These are phyloP conservation scores for Melastoma malabathricum DNA, from an alignment of 345 rosid genomes.

Conservation along the genomic window DNA sequence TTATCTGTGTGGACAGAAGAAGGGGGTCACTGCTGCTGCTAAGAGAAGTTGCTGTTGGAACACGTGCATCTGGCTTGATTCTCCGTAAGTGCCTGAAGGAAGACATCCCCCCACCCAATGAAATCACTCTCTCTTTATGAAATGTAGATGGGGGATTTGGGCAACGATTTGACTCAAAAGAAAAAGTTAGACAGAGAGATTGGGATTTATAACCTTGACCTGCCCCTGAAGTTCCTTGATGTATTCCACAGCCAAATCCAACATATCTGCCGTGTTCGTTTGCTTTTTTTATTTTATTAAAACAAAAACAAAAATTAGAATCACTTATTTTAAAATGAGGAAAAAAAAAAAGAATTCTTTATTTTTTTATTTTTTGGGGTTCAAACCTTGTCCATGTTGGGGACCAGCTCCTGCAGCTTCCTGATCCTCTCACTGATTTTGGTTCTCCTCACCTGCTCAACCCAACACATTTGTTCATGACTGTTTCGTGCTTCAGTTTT, in stretches of 20 bases:
- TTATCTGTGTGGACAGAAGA: too few relatives aligned
- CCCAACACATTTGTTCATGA: neutral
- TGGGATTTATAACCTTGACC: conserved; percentile 33
- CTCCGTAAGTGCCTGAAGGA: conserved; percentile 34
- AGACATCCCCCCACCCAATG: too few relatives aligned
- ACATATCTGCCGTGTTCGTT: conserved; percentile 64
- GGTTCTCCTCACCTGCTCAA: conserved; percentile 45
- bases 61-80: conserved; percentile 39
- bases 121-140: too few relatives aligned
- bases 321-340: too few relatives aligned
- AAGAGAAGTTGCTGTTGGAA: conserved; percentile 10
- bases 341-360: too few relatives aligned
- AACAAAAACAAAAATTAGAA: too few relatives aligned
- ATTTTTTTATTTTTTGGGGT: too few relatives aligned
- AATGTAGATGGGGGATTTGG: too few relatives aligned
- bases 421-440: conserved; percentile 56
- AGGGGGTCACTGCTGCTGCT: too few relatives aligned
- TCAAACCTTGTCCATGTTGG: conserved; percentile 65
- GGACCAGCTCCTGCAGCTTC: conserved; percentile 56
- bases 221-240: conserved; percentile 57
- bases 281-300: conserved; percentile 20
- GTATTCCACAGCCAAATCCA: conserved; percentile 58
- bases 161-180: too few relatives aligned
- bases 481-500: too few relatives aligned
- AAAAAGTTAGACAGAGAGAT: neutral